Base-by-base conservation (phyloP, 2,329 filamentous ascomycete genomes). In the Grosmannia serpens region DNA sequence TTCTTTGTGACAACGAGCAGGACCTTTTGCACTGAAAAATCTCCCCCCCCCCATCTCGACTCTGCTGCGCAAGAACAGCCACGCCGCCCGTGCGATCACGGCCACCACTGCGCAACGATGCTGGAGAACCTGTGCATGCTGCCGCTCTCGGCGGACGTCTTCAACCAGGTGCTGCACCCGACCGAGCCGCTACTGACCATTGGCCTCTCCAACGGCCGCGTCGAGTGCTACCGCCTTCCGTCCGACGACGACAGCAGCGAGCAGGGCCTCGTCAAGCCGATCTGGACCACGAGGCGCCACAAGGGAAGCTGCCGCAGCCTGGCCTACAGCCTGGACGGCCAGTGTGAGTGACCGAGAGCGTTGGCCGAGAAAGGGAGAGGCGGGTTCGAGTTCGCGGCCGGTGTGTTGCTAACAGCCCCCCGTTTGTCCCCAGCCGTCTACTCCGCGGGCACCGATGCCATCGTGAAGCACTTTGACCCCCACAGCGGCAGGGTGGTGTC, bases 121-220 rank as follows among this genome's bases (percentile, higher is more conserved):
- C 89, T 95, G 69, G 91, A 96, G 72, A 95, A 90, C 64, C 81
- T 95, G 64, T 96, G 92, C 78, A 90, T 88, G 29, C 83, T 97
- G 52, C 91, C 91, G 62, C 83, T 97, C 53, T 82, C 83, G 59
- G 82, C 88, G 59, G 94, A 97, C 68, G 79, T 99, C 66, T 97
- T 99, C 74, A 75, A 89, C 1, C 91, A 95, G 71, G 88, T 87
- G 15, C 77, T 96, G 24, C 94, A 99, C 70, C 91, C 94, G 1
- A 82, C 80, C 1, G 84, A 91, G 69, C 89, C 92, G 17, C 75
- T 99, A 55, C 78, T 99, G 62, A 88, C 91, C 0, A 88, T 96
- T 53, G 94, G 94, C 20, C 80, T 96, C 29, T 85, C 88, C 20
- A 87, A 81, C 58, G 92, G 92, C 60, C 89, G 94, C 70, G 91